Conservation (phyloP, 805 yeast genomes). For the Saccharomyces cerevisiae region DNA sequence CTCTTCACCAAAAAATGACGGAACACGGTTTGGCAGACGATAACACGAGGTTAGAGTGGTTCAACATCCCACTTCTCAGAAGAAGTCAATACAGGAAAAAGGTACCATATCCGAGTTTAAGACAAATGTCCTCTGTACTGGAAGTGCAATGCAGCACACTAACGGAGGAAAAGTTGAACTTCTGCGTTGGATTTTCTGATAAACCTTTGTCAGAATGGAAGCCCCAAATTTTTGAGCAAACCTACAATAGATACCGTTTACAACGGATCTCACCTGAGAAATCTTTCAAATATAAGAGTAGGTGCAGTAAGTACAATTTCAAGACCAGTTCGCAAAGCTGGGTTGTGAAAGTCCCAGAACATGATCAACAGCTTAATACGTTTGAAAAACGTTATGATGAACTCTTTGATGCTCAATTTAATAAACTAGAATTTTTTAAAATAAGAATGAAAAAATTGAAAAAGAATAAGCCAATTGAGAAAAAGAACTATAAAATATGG, state of each 20-base stretch:
- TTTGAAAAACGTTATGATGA: constrained; percentile 2
- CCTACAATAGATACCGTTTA: neutral
- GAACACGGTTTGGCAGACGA: neutral
- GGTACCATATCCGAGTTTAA: neutral
- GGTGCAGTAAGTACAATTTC: neutral
- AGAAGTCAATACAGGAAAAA: neutral
- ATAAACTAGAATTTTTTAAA: constrained; percentile 17
- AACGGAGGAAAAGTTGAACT: neutral
- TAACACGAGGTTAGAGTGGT: neutral
- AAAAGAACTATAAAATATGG: constrained; percentile 8
- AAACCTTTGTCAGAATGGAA: neutral
- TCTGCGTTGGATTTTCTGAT: neutral
- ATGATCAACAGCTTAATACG: neutral
- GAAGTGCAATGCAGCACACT: neutral
- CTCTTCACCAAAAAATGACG: neutral
- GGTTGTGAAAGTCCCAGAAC: neutral
- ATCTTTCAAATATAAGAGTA: neutral
- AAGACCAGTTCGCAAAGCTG: neutral
- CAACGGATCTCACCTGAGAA: neutral
- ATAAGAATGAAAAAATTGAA: neutral
- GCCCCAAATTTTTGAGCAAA: neutral
- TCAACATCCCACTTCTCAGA: neutral
- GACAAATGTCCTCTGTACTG: neutral
- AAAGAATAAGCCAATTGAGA: neutral
- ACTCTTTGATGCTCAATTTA: constrained; percentile 12